phyloP scores from a whole-genome alignment of 345 rosid species.

The Moricandia moricandioides region DNA sequence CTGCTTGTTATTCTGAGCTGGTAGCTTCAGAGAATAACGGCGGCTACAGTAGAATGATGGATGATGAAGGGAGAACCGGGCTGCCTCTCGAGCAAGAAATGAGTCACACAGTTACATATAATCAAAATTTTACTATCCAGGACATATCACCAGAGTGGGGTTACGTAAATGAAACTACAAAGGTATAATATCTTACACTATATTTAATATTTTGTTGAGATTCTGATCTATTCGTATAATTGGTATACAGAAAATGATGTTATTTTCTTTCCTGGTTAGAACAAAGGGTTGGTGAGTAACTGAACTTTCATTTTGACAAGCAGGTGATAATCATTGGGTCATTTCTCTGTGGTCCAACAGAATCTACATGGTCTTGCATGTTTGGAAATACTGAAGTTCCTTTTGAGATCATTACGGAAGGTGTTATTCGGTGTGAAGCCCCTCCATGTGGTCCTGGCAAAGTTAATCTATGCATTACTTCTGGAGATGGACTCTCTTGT shows the following conservation, averaged over 20 bases:
- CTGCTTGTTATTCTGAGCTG: conserved; percentile 42
- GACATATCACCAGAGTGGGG: conserved; percentile 93
- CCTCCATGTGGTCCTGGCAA: conserved; percentile 77
- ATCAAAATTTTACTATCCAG: conserved; percentile 65
- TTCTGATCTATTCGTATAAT: too few species aligned
- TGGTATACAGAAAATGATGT: too few species aligned
- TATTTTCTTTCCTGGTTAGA: neutral
- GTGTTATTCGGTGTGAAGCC: conserved; percentile 70
- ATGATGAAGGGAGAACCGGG: conserved; percentile 39
- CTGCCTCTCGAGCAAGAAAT: conserved; percentile 41
- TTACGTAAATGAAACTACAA: conserved; percentile 65
- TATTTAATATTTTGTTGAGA: too few species aligned
- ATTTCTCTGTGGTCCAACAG: conserved; percentile 77
- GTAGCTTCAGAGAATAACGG: conserved; percentile 39
- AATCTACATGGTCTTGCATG: conserved; percentile 85
- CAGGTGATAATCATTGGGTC: conserved; percentile 91
- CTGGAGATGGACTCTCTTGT: conserved; percentile 65
- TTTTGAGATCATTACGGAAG: conserved; percentile 70
- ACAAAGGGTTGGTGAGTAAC: conserved; percentile 8
- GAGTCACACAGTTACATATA: conserved; percentile 47
- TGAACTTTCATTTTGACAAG: conserved; percentile 26
- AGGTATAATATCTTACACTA: conserved; percentile 57
- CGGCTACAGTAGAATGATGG: conserved; percentile 38
- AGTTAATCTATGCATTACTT: conserved; percentile 70
- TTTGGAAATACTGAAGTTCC: conserved; percentile 88